Evolutionary conservation across 345 rosid species (phyloP), one percentile per base, ranked within the genome.

Genomic region (Sapria himalayana): DNA sequence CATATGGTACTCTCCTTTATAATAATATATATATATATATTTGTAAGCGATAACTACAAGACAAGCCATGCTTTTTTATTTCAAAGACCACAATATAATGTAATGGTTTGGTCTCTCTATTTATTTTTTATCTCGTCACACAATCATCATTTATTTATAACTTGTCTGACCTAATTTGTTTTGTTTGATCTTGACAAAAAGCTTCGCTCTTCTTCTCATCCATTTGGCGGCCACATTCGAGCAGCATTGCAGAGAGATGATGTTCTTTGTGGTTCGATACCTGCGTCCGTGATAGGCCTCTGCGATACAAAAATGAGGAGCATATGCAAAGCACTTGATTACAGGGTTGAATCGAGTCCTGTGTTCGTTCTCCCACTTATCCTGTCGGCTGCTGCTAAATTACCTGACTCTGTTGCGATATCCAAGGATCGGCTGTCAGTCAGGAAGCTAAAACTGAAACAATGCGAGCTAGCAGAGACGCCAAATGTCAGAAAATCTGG

Each of bases 201-300:
- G 97, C 81, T 81, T 67, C 78, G 78, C 41, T 67, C 71, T 50
- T 54, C 69, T 40, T 49, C 43, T 29, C 74, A 74, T 53, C 97
- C 94, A 4, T 53, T 86, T 48, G 65, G 80, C 33, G 68, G 76
- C 59, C 97, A 81, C 76, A 57, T 86, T 45, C 74, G 67, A 67
- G 97, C 80, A 15, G 48, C 78, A 52, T 72, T 71, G 36, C 51
- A 45, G 55, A 74, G 93, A 66, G 60, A 59, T 20, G 76, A 78
- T 33, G 66, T 70, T 46, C 71, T 62, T 56, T 56, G 49, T 12
- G 78, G 91, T 31, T 65, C 68, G 14, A 50, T 86, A 52, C 82
- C 94, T 45, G 75, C 64, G 61, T 74, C 94, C 44, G 73, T 74
- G 50, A 62, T 76, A 55, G 76, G 80, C 58, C 61, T 50, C 31